These are phyloP conservation scores for Torrubiellomyces zombiae DNA, from an alignment of 2,329 filamentous ascomycete genomes.

Conservation along the genomic window DNA sequence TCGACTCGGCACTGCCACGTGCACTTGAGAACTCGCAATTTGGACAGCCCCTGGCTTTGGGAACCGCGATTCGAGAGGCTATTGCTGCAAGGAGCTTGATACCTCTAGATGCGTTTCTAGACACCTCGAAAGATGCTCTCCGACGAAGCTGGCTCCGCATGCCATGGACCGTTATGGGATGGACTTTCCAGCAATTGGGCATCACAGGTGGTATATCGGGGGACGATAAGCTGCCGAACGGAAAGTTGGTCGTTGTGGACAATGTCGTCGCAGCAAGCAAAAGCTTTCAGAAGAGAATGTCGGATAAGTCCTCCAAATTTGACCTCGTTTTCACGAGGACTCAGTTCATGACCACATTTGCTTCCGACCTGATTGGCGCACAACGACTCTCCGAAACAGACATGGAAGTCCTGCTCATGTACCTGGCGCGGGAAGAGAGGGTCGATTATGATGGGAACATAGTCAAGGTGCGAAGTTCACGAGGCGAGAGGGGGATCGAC, in stretches of 20 bases:
- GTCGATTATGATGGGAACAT: constrained; percentile 47
- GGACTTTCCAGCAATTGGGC: constrained; percentile 58
- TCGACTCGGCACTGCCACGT: constrained; percentile 48
- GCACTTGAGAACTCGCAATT: constrained; percentile 61
- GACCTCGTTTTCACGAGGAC: constrained; percentile 52
- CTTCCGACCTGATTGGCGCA: constrained; percentile 30
- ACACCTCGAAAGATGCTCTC: constrained; percentile 53
- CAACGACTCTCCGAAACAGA: constrained; percentile 43
- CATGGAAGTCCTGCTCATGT: constrained; percentile 52
- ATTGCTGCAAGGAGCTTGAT: constrained; percentile 53
- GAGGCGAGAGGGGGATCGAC: constrained; percentile 40
- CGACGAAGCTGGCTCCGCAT: constrained; percentile 49
- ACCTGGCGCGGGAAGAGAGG: constrained; percentile 50
- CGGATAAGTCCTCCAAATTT: constrained; percentile 30
- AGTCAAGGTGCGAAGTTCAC: constrained; percentile 52
- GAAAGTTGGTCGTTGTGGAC: constrained; percentile 47
- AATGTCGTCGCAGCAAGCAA: constrained; percentile 45
- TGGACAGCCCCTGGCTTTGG: constrained; percentile 67
- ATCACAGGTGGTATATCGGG: constrained; percentile 30
- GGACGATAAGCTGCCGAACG: constrained; percentile 40
- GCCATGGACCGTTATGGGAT: constrained; percentile 55
- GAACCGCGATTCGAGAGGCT: constrained; percentile 61
- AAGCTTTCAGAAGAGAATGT: constrained; percentile 29
- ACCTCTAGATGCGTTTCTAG: constrained; percentile 51
- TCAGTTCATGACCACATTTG: constrained; percentile 45